These are phyloP conservation scores for Hymenoscyphus fraxineus DNA, from an alignment of 2,329 filamentous ascomycete species.

Conservation along the genomic window DNA sequence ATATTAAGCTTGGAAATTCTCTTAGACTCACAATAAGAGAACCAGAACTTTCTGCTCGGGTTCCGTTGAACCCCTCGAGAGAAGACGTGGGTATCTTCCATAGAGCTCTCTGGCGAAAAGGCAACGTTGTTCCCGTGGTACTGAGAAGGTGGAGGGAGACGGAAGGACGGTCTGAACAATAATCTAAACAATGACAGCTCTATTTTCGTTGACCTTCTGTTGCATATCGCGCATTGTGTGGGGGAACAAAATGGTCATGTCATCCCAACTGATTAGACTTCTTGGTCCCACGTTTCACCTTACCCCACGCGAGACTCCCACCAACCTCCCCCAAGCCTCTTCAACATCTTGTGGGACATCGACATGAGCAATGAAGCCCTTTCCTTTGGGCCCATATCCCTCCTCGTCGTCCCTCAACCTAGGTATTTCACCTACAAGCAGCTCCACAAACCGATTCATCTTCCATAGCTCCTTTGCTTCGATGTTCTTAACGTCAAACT, in stretches of 20 bases:
- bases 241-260: neutral
- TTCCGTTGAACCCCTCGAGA: neutral
- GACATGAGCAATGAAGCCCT: constrained; percentile 43
- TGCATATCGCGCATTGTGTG: constrained; percentile 2
- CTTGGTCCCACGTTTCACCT: neutral
- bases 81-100: no score
- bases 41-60: no score
- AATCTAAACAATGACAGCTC: constrained; percentile 2
- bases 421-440: constrained; percentile 43
- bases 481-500: constrained; percentile 13
- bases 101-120: neutral
- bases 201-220: neutral
- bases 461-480: constrained; percentile 36
- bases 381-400: constrained; percentile 44
- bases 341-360: constrained; percentile 35
- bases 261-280: no score
- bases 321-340: constrained; percentile 5
- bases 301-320: neutral
- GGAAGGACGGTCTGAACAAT: neutral
- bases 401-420: constrained; percentile 40
- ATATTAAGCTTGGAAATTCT: no score
- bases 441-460: constrained; percentile 38
- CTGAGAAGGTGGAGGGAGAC: neutral
- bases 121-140: neutral
- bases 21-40: no score